Evolutionary conservation across 148 eudicot genomes (phyloP).

Genomic region (Cornus controversa): DNA sequence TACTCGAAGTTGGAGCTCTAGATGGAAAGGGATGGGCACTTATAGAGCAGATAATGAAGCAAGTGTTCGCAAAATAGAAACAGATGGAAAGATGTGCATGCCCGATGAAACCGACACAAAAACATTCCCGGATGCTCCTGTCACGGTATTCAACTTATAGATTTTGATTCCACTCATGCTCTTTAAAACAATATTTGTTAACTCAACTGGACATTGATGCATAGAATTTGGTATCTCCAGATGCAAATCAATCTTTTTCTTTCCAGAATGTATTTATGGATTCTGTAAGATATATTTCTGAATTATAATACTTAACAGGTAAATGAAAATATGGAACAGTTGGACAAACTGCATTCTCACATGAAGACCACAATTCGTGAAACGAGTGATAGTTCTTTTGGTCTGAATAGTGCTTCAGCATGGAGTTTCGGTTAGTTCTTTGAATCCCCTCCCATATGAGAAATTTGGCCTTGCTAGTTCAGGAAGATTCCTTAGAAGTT

Average conservation of each 20-base stretch:
- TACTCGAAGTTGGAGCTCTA: conserved; percentile 37
- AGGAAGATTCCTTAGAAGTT: neutral
- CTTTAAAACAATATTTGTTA: neutral
- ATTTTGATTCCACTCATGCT: neutral
- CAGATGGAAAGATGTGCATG: conserved; percentile 18
- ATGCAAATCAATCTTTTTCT: neutral
- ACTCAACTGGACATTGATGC: neutral
- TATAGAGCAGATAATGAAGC: conserved; percentile 30
- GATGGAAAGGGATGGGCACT: conserved; percentile 31
- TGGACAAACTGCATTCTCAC: conserved; percentile 24
- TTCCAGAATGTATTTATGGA: neutral
- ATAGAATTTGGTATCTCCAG: neutral
- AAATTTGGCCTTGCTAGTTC: neutral
- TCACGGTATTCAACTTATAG: conserved; percentile 35
- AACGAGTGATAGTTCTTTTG: conserved; percentile 16
- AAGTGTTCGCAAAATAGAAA: conserved; percentile 15
- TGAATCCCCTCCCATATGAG: neutral
- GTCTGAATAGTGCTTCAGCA: conserved; percentile 21
- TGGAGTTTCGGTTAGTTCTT: conserved; percentile 46
- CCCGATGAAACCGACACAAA: conserved; percentile 18
- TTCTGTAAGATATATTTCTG: neutral
- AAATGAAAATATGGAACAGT: conserved; percentile 28
- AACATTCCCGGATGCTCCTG: conserved; percentile 25
- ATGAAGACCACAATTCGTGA: conserved; percentile 15
- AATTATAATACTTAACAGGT: conserved; percentile 34